Conservation (phyloP, 169 alveolate genomes). For the Amoebophrya sp. region DNA sequence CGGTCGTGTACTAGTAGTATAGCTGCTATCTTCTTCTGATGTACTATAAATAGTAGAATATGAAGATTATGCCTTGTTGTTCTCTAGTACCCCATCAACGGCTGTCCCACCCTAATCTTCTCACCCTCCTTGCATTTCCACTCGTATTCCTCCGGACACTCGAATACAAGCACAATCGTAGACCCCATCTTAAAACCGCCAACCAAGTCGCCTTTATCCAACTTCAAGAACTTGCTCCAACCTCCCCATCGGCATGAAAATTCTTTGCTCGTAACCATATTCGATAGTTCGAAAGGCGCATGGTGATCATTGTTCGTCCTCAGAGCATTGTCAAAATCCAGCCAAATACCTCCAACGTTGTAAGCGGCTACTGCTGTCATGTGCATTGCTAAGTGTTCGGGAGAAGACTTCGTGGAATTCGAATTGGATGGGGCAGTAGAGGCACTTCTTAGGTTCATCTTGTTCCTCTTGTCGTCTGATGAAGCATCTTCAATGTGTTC, state of each 20-base stretch:
- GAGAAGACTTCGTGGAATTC: neutral
- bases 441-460: neutral
- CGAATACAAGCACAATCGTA: neutral
- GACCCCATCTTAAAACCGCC: neutral
- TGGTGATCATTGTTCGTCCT: neutral
- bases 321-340: neutral
- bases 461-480: neutral
- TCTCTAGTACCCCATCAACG: neutral
- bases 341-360: neutral
- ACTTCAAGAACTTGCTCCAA: neutral
- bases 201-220: neutral
- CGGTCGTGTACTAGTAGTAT: no score
- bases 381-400: neutral
- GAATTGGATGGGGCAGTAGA: no score
- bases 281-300: neutral
- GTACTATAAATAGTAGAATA: no score
- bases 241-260: neutral
- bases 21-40: no score
- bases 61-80: no score
- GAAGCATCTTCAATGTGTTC: neutral
- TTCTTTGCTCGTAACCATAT: neutral
- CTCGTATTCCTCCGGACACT: conserved; percentile 12
- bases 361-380: conserved; percentile 10
- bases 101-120: neutral
- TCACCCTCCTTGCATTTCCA: neutral